These are phyloP conservation scores for Helianthus tuberosus DNA, from an alignment of 129 eudicot genomes.

Conservation along the genomic window DNA sequence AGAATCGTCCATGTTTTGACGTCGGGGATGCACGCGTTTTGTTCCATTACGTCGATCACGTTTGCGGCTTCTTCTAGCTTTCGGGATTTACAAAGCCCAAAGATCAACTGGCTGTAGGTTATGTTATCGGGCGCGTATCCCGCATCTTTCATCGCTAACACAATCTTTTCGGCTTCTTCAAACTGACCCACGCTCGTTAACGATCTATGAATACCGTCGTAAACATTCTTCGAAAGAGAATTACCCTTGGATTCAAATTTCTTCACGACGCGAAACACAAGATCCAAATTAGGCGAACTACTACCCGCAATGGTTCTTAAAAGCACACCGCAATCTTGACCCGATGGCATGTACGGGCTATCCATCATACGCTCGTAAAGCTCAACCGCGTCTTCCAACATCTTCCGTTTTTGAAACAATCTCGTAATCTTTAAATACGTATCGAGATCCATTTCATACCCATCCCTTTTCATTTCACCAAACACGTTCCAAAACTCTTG, in stretches of 20 bases:
- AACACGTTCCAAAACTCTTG: slow-evolving; percentile 66
- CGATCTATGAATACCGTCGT: slow-evolving; percentile 84
- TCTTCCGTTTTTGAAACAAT: slow-evolving; percentile 64
- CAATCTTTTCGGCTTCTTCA: slow-evolving; percentile 75
- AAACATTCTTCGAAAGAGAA: slow-evolving; percentile 52
- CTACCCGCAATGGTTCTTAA: slow-evolving; percentile 45
- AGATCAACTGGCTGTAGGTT: slow-evolving; percentile 84
- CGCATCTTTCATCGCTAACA: slow-evolving; percentile 60
- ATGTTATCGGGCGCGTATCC: slow-evolving; percentile 90
- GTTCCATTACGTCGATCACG: slow-evolving; percentile 73
- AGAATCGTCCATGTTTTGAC: slow-evolving; percentile 87
- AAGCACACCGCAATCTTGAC: slow-evolving; percentile 55
- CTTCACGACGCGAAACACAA: slow-evolving; percentile 65
- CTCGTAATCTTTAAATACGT: slow-evolving; percentile 74
- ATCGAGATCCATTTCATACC: slow-evolving; percentile 81
- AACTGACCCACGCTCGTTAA: slow-evolving; percentile 76
- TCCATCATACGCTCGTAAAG: slow-evolving; percentile 94
- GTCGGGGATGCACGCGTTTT: slow-evolving; percentile 69
- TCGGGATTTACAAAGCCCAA: slow-evolving; percentile 75
- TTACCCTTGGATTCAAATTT: slow-evolving; percentile 66
- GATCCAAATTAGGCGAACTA: slow-evolving; percentile 58
- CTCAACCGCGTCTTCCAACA: slow-evolving; percentile 76
- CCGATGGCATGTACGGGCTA: slow-evolving; percentile 65
- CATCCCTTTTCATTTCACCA: slow-evolving; percentile 59
- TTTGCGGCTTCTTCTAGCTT: slow-evolving; percentile 71